Evolutionary conservation across 768 basidiomycete genomes (phyloP), one percentile per base, ranked within the genome.

Genomic region (Naganishia onofrii): DNA sequence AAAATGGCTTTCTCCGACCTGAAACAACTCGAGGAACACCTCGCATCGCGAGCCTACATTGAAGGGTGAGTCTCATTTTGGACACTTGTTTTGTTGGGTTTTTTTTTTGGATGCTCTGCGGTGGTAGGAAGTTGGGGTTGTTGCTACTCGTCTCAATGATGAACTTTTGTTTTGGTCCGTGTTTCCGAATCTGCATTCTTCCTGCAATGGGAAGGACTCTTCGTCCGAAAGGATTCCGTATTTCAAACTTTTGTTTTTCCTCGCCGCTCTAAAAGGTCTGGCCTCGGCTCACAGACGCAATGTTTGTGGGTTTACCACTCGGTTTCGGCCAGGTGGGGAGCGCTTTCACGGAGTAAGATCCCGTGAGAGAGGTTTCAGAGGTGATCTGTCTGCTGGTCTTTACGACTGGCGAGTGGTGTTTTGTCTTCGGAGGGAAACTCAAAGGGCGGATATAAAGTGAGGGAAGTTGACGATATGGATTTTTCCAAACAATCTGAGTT

Each of bases 21-120:
- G 71, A 75, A 77, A 66, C 74, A 89, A 74, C 89, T 97, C 78
- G 91, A 98, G 80, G 80, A 88, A 69, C 91, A 94, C 86, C 91
- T 99, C 76, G 81, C 88, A 68, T 86, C 89, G 77, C 76, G 79
- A 54, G 71, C 76, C 42, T 81, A 80, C 74, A 71, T 82, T 67
- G 79, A 78, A 60, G 81, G 80, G 78, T 81, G 71, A 77, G 80
- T 66, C 13, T 46, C 72, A 23, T 46, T 48, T 46, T 53, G 2
- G 23, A 23, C 19, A 42, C 48, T 36, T 23, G n/a, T n/a, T n/a
- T n/a, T n/a, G n/a, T 34, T 51, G 12, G 2, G 38, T 6, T 21
- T 63, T 44, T 53, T 6, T 21, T 63, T 44, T 26, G 9, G 34
- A 36, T 36, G 34, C 34, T 51, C 12, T 19, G n/a, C 26, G 32